Evolutionary conservation across 768 basidiomycete genomes (phyloP), one percentile per base, ranked within the genome.

Genomic region (Xanthoconium stramineum): DNA sequence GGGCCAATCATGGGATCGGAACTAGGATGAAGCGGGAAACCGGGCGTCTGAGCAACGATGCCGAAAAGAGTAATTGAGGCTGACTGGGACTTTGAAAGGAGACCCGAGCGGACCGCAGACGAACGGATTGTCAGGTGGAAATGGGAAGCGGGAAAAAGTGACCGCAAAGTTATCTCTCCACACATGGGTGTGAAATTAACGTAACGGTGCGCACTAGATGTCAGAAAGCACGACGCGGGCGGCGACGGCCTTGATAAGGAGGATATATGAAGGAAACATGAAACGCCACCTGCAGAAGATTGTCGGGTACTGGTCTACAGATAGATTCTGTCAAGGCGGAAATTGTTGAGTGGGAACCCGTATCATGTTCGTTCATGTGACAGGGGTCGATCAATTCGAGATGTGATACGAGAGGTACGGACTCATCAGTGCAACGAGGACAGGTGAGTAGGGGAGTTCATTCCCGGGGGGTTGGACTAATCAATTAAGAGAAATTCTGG

Each of bases 321-420:
- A 49, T 43, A 6, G 40, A 44, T 57, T 52, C 42, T 49, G 36
- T 29, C 45, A 51, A 32, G 30, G 6, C 59, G 60, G 59, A 62
- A 64, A 58, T 65, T 50, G 56, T 20, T 5, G n/a, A 36, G 56
- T 15, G 1, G 36, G 32, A 42, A 24, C 20, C 33, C 28, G 49
- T 38, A 45, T 9, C 14, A 17, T 7, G 78, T 59, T 60, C 49
- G 52, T 59, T 59, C 57, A 58, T 59, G 60, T 57, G 55, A 57
- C 42, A 14, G 48, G 24, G 55, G 56, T 43, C 50, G 54, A 62
- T 58, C 40, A 24, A 19, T 40, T 29, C 28, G 4, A 24, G 32
- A 24, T 30, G 50, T 57, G 60, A 62, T 48, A 62, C 60, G 60
- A 58, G 30, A 52, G 29, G 14, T 7, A 12, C 61, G 61, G 60